Evolutionary conservation across 176 grass and related monocot genomes (phyloP), one percentile per base, ranked within the genome.

Genomic region (Phragmites australis): DNA sequence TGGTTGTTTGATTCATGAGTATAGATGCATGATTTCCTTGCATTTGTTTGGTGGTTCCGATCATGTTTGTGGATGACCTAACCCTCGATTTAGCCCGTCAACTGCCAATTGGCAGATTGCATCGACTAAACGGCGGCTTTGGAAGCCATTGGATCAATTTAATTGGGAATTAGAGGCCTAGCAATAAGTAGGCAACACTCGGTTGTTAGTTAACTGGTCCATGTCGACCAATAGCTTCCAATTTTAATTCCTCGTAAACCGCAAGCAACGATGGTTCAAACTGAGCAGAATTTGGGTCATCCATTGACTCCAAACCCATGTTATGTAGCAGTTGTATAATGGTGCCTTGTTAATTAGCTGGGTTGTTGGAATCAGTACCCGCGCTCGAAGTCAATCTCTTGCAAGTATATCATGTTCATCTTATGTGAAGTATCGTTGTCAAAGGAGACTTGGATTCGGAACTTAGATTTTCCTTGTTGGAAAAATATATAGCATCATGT

Each of bases 251-350:
- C 48, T 68, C 9, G 48, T 53, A 29, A 66, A 25, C 50, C 7
- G 6, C 13, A 56, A 56, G 50, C 32, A 56, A 56, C 56, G 50
- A 56, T 74, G 51, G 50, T 9, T 74, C 12, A 41, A 16, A 60
- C 2, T 62, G 45, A 63, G 74, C 17, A 48, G 5, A 62, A 30
- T 19, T 49, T 31, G 13, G 32, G 30, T 25, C 30, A 27, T 67
- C 61, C 76, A 66, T 79, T 67, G 61, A 79, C 61, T 43, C 31
- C 32, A 65, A 83, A 29, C 70, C 57, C 32, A 73, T 8, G 57
- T 64, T 62, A 5, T 62, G 34, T 22, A 19, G 7, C 8, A 59
- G 21, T 59, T 25, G 18, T 49, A 8, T 21, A 60, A 45, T 27
- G 23, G 21, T 72, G 46, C 11, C 16, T 26, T 68, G n/a, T n/a